Base-by-base conservation (phyloP, 345 rosid genomes). In the Lepidium sativum region DNA sequence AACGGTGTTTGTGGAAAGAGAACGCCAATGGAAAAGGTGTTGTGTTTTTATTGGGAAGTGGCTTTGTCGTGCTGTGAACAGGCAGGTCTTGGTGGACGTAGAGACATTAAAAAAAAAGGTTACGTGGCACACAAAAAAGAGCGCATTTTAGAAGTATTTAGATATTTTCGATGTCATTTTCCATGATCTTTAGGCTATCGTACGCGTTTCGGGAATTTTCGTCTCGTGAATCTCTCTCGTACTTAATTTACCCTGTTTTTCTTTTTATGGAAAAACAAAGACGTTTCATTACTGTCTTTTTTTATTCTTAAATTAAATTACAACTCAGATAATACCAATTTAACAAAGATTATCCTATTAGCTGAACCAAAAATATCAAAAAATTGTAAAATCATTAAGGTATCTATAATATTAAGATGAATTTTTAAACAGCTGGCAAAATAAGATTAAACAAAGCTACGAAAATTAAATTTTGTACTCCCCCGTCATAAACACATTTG, bases 1-100 rank as follows among this genome's bases (percentile, higher is more conserved):
- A 74, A 84, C 90, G 84, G 63, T 60, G 86, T 80, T 68, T 75
- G 70, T 59, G 31, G 38, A 38, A 5, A 51, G 60, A 56, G 61
- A 78, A 66, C 83, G 81, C 79, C 60, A 61, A 66, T 61, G 77
- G 75, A 77, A 77, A 82, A 80, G 83, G 51, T 81, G 83, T 83
- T 77, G 77, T 75, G 81, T 77, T 78, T 83, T 80, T 81, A 78
- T 65, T 75, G 85, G 82, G 78, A 80, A 86, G 65, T 77, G 83
- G 80, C 69, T 60, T 78, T 86, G 91, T 84, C 88, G 87, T 80
- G 85, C 88, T 73, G 75, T 79, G 64, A 81, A 85, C 96, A 72
- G 80, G 89, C 89, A 86, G 78, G 85, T 78, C 76, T 77, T 69
- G 80, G 76, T 70, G 79, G 81, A 60, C 49, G 75, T 32, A 68